Evolutionary conservation across 164 flowering plant species (phyloP).

Genomic region (Chloranthus sessilifolius): DNA sequence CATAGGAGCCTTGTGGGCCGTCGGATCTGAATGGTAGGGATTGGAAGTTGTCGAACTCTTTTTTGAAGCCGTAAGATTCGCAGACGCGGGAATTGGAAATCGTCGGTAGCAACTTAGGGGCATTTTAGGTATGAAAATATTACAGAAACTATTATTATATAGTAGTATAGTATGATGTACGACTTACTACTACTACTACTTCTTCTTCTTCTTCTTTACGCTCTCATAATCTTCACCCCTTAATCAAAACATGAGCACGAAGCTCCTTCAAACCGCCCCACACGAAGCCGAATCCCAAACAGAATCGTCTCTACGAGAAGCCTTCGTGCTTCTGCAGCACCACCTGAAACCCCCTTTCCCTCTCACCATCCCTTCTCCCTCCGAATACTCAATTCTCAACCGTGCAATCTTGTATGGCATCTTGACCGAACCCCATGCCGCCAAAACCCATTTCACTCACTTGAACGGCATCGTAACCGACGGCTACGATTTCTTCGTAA

Average conservation of each 20-base stretch:
- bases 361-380: conserved; percentile 34
- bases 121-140: no score
- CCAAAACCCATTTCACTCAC: conserved; percentile 55
- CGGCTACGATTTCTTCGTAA: conserved; percentile 52
- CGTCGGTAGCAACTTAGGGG: no score
- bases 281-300: conserved; percentile 38
- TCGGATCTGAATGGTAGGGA: no score
- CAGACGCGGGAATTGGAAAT: no score
- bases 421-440: conserved; percentile 43
- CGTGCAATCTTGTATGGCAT: conserved; percentile 57
- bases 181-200: no score
- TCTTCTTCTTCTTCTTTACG: no score
- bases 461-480: conserved; percentile 67
- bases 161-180: no score
- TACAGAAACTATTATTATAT: no score
- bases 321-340: conserved; percentile 31
- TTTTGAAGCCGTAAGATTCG: no score
- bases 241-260: conserved; percentile 26
- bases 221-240: no score
- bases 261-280: conserved; percentile 23
- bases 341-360: conserved; percentile 46
- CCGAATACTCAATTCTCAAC: conserved; percentile 51
- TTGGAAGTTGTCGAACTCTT: no score
- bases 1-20: no score
- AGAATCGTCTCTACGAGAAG: conserved; percentile 33